A percentile compares a stretch with the other conserved stretches of the same genome.
Conservation (phyloP, 345 rosid genomes). For the Eucalyptus rudis region DNA sequence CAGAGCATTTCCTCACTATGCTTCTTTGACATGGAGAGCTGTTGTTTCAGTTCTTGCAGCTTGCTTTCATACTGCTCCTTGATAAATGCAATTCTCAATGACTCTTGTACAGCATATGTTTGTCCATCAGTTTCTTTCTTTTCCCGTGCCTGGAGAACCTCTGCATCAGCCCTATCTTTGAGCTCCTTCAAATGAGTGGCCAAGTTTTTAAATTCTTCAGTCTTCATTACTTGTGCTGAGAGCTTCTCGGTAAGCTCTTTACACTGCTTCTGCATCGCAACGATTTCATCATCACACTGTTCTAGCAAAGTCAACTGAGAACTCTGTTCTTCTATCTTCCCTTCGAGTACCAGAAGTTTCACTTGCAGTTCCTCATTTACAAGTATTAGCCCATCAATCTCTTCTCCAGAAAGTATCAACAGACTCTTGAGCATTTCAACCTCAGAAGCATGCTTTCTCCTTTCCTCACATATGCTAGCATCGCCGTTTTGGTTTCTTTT, state of each 20-base stretch:
- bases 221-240: conserved; percentile 71
- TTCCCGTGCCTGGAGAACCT: conserved; percentile 40
- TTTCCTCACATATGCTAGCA: conserved; percentile 10
- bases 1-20: conserved; percentile 85
- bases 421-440: conserved; percentile 39
- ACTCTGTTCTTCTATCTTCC: conserved; percentile 39
- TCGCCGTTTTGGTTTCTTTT: background rate
- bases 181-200: conserved; percentile 76
- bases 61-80: conserved; percentile 85
- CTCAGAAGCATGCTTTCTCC: conserved; percentile 23
- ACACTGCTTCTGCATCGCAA: conserved; percentile 31
- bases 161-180: conserved; percentile 80
- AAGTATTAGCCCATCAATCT: conserved; percentile 36
- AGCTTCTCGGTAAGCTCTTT: conserved; percentile 57
- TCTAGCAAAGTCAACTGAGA: conserved; percentile 9
- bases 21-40: conserved; percentile 70
- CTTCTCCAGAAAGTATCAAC: conserved; percentile 33
- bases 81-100: conserved; percentile 91
- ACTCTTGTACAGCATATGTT: conserved; percentile 66
- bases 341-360: conserved; percentile 34
- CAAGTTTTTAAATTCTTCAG: conserved; percentile 82
- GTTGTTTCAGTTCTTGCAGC: conserved; percentile 84
- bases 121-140: conserved; percentile 41
- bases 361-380: conserved; percentile 53
- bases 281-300: conserved; percentile 13